Evolutionary conservation across 2,329 filamentous ascomycete species (phyloP).

Genomic region (Plectosphaerella plurivora): DNA sequence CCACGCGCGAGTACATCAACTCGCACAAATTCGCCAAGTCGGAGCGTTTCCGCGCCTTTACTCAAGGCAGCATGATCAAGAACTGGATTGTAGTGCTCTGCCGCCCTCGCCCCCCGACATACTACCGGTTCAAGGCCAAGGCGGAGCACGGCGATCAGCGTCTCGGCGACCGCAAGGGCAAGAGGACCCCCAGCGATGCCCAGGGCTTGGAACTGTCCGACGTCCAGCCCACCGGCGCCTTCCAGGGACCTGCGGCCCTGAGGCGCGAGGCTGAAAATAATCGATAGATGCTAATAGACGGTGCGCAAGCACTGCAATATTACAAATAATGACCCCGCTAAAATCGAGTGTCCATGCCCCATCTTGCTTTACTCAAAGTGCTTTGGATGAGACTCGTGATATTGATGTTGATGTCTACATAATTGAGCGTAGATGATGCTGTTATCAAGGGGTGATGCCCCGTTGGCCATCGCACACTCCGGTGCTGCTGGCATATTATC

Average conservation of each 20-base stretch:
- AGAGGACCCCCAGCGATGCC: conserved; percentile 38
- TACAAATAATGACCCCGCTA: too few relatives aligned
- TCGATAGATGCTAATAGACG: not conserved
- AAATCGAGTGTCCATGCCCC: not conserved
- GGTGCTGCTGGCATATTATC: not conserved
- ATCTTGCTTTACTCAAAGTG: not conserved
- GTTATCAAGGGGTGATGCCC: too few relatives aligned
- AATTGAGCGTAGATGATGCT: not conserved
- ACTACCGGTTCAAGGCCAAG: conserved; percentile 76
- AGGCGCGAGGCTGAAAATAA: conserved; percentile 23
- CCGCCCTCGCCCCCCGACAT: conserved; percentile 80
- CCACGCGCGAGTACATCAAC: conserved; percentile 92
- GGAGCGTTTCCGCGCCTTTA: conserved; percentile 88
- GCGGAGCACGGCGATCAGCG: conserved; percentile 83
- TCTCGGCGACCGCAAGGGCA: conserved; percentile 57
- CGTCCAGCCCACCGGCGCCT: conserved; percentile 43
- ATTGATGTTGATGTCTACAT: too few relatives aligned
- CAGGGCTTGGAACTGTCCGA: conserved; percentile 70
- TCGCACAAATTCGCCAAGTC: conserved; percentile 91
- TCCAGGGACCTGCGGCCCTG: conserved; percentile 50
- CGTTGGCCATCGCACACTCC: too few relatives aligned
- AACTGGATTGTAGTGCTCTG: conserved; percentile 82
- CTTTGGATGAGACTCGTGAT: too few relatives aligned
- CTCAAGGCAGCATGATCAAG: conserved; percentile 65
- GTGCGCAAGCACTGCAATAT: conserved; percentile 5